Evolutionary conservation across 352 stramenopile genomes (phyloP).

Genomic region (Phytophthora melonis): DNA sequence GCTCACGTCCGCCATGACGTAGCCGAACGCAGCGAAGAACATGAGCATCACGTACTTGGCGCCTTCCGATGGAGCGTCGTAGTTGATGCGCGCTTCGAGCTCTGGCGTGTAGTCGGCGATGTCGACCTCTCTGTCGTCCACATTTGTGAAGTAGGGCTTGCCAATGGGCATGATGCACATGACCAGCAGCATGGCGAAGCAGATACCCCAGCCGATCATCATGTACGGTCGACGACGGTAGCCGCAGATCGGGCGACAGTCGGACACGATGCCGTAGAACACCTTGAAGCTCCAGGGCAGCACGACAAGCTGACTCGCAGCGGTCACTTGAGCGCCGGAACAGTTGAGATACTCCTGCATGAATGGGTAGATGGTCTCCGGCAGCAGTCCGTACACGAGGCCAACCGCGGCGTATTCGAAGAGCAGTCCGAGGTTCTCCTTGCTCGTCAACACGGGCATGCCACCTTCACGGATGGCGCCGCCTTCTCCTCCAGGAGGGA

Average conservation of each 20-base stretch:
- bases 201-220: slow-evolving; percentile 56
- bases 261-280: slow-evolving; percentile 43
- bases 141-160: slow-evolving; percentile 48
- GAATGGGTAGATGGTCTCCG: slow-evolving; percentile 57
- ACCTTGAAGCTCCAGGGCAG: slow-evolving; percentile 81
- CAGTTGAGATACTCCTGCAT: slow-evolving; percentile 55
- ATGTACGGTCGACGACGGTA: slow-evolving; percentile 39
- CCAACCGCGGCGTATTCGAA: slow-evolving; percentile 54
- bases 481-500: slow-evolving; percentile 22
- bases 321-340: slow-evolving; percentile 30
- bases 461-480: slow-evolving; percentile 46
- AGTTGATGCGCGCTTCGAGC: slow-evolving; percentile 37
- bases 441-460: slow-evolving; percentile 35
- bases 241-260: slow-evolving; percentile 71
- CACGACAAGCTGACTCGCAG: slow-evolving; percentile 49
- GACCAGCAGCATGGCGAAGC: slow-evolving; percentile 33
- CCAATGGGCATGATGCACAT: slow-evolving; percentile 35
- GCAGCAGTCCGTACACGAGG: slow-evolving; percentile 40
- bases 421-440: slow-evolving; percentile 48
- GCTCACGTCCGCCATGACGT: slow-evolving; percentile 66
- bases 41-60: slow-evolving; percentile 55
- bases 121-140: slow-evolving; percentile 25
- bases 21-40: slow-evolving; percentile 61
- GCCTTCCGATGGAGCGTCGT: slow-evolving; percentile 19
- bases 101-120: slow-evolving; percentile 26